phyloP scores from a whole-genome alignment of 208 protist species.

The Wallacemonas collosoma region DNA sequence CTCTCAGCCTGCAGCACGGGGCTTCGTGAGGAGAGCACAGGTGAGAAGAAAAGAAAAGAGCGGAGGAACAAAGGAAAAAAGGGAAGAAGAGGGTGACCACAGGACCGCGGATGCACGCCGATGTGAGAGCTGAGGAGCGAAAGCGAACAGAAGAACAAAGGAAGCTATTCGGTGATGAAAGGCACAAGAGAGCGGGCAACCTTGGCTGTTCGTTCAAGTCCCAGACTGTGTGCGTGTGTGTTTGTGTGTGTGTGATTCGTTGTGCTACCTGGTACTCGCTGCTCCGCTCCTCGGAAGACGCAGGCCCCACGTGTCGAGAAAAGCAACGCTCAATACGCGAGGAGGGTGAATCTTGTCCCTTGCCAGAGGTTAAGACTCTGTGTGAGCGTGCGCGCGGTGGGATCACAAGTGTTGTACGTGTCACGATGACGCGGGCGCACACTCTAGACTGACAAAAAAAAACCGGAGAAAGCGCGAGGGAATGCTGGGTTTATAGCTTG shows the following conservation, averaged over 20 bases:
- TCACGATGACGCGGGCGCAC: too few species aligned
- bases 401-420: too few species aligned
- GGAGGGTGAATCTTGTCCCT: too few species aligned
- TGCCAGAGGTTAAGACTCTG: too few species aligned
- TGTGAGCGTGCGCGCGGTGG: too few species aligned
- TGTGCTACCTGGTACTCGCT: not conserved
- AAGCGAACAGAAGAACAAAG: not conserved
- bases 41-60: not conserved
- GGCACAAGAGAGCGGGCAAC: not conserved
- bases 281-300: not conserved
- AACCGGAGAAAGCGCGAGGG: not conserved
- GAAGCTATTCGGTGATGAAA: not conserved
- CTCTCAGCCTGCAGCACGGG: too few species aligned
- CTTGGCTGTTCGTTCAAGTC: not conserved
- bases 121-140: not conserved
- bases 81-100: not conserved
- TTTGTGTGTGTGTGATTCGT: not conserved
- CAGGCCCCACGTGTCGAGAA: too few species aligned
- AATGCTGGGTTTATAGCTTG: slow-evolving; percentile 3
- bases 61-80: not conserved
- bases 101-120: not conserved
- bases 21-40: too few species aligned
- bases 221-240: not conserved
- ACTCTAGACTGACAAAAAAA: not conserved
- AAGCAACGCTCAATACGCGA: too few species aligned